phyloP scores from a whole-genome alignment of 306 rosid species.

The Alnus rubra region DNA sequence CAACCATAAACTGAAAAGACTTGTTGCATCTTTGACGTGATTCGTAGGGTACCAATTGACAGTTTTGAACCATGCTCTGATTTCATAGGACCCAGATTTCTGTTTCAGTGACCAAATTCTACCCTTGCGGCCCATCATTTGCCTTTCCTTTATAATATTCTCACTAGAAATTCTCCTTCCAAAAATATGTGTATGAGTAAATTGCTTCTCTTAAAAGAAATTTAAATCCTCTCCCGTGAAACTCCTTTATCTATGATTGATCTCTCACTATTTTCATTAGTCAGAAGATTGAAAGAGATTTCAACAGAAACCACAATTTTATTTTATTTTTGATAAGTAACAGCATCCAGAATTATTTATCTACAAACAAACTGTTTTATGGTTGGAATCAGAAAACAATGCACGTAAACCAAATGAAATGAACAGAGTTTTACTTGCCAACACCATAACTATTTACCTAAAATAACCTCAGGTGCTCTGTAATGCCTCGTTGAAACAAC shows the following conservation, averaged over 20 bases:
- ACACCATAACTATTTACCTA: conserved; percentile 73
- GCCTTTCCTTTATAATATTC: background rate
- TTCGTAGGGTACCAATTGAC: background rate
- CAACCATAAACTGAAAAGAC: background rate
- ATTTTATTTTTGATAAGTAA: background rate
- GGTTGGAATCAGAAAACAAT: conserved; percentile 23
- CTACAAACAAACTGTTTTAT: conserved; percentile 14
- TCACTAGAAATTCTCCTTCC: background rate
- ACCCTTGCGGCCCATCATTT: too few species aligned
- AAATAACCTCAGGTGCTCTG: conserved; percentile 95
- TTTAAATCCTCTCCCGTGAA: too few species aligned
- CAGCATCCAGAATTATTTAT: background rate
- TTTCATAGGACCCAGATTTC: too few species aligned
- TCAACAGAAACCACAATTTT: background rate
- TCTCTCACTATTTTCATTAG: too few species aligned
- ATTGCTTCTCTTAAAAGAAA: background rate
- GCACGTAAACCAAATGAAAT: conserved; percentile 25
- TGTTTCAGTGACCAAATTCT: too few species aligned
- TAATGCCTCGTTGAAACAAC: conserved; percentile 96
- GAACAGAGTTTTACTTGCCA: conserved; percentile 41
- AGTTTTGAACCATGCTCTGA: too few species aligned
- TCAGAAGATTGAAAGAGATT: too few species aligned
- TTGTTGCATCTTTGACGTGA: background rate
- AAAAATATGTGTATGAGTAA: too few species aligned
- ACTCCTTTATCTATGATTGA: too few species aligned